Conservation (phyloP, 2,329 filamentous ascomycete genomes). For the Ophiostoma pallidulum region DNA sequence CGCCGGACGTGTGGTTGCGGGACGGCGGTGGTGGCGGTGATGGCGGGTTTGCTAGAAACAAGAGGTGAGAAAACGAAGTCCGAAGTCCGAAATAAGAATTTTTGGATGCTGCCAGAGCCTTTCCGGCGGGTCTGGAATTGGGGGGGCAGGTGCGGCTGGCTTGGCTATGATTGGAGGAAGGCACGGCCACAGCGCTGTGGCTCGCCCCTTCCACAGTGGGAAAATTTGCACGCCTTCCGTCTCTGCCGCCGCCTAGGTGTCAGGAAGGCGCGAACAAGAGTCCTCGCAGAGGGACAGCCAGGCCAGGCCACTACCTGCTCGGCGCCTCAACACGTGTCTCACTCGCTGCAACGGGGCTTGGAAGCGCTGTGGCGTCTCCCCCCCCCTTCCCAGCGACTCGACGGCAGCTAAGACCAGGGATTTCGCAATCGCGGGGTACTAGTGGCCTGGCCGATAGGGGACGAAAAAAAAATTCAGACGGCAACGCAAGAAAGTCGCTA, state of each 20-base stretch:
- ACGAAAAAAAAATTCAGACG: neutral
- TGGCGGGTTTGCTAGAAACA: too few relatives aligned
- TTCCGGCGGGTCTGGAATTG: neutral
- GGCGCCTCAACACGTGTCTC: neutral
- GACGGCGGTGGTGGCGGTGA: too few relatives aligned
- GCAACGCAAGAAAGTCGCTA: too few relatives aligned
- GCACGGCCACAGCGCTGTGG: neutral
- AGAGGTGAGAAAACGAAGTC: neutral
- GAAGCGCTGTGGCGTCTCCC: too few relatives aligned
- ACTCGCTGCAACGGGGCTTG: neutral
- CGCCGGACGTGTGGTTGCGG: too few relatives aligned
- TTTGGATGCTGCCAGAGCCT: too few relatives aligned
- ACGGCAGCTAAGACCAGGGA: neutral
- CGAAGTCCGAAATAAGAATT: too few relatives aligned
- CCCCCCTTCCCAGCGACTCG: too few relatives aligned
- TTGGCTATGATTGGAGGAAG: conserved; percentile 2
- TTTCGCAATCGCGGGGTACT: neutral
- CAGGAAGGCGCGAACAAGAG: too few relatives aligned
- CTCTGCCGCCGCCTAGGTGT: neutral
- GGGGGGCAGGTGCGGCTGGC: neutral
- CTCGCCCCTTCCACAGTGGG: neutral
- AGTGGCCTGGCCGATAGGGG: neutral
- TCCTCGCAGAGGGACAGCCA: too few relatives aligned
- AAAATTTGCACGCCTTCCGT: neutral
- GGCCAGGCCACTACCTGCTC: too few relatives aligned